Evolutionary conservation across 78 protist species (phyloP).

Genomic region (Isochrysis galbana): DNA sequence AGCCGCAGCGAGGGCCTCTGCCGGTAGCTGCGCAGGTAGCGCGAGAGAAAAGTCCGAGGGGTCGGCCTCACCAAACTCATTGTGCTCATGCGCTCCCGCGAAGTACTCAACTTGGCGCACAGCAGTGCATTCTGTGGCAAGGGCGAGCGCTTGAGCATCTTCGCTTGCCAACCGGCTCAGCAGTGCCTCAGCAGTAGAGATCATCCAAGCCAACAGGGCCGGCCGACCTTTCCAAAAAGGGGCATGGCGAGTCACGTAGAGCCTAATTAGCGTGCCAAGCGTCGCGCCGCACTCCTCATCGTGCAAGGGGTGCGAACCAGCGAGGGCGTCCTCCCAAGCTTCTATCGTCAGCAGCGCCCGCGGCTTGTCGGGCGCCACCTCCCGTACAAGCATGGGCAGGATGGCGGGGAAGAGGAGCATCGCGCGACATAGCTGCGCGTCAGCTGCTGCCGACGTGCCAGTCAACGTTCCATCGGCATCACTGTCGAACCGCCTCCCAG

Average conservation of each 20-base stretch:
- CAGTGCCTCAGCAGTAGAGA: not conserved
- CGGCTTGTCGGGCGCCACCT: not conserved
- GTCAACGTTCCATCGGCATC: not conserved
- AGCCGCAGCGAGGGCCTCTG: not conserved
- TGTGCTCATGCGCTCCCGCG: not conserved
- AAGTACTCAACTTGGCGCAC: not conserved
- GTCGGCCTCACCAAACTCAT: not conserved
- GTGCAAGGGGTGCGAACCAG: not conserved
- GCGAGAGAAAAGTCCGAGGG: not conserved
- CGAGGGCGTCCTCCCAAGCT: not conserved
- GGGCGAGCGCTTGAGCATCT: not conserved
- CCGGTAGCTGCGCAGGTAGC: not conserved
- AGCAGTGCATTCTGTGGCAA: not conserved
- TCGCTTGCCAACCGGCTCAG: not conserved
- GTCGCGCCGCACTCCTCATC: conserved; percentile 3
- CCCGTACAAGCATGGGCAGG: not conserved
- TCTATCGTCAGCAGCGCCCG: not conserved
- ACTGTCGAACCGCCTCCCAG: not conserved
- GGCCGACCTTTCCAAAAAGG: not conserved
- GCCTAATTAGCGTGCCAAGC: not conserved
- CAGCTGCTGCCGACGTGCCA: not conserved
- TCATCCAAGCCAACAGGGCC: not conserved
- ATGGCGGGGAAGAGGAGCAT: not conserved
- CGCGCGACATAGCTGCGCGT: not conserved
- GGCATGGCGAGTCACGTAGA: not conserved